These are phyloP conservation scores for Endotrypanum monterogeii DNA, from an alignment of 208 protist genomes.

Conservation along the genomic window DNA sequence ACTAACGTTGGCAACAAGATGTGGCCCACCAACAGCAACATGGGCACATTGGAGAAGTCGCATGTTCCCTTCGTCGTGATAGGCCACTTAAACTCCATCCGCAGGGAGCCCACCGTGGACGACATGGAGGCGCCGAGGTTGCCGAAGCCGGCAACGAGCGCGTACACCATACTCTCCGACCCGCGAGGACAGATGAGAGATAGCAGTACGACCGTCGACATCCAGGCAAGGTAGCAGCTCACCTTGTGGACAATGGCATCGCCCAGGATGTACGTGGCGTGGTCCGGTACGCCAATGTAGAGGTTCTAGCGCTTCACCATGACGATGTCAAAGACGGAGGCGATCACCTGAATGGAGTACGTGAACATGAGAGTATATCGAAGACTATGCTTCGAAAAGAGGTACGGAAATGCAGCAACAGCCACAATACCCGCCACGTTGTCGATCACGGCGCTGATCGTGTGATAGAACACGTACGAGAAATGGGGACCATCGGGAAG, in stretches of 20 bases:
- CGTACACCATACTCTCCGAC: conserved; percentile 82
- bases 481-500: conserved; percentile 67
- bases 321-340: conserved; percentile 72
- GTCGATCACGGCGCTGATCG: conserved; percentile 48
- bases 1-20: conserved; percentile 57
- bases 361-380: conserved; percentile 73
- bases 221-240: conserved; percentile 75
- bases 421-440: conserved; percentile 62
- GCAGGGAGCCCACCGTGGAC: conserved; percentile 47
- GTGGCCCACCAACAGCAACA: conserved; percentile 70
- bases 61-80: conserved; percentile 47
- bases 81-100: conserved; percentile 68
- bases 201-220: conserved; percentile 81
- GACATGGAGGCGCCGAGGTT: conserved; percentile 72
- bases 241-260: conserved; percentile 75
- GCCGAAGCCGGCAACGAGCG: conserved; percentile 81
- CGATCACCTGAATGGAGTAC: conserved; percentile 53
- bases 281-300: conserved; percentile 54
- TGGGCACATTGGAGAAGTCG: conserved; percentile 73
- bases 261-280: conserved; percentile 75
- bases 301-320: conserved; percentile 82
- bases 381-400: conserved; percentile 68
- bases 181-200: conserved; percentile 84
- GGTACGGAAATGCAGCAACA: conserved; percentile 58
- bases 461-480: conserved; percentile 69